Percentiles rank a stretch among this genome's conserved stretches.
Conservation (phyloP, 2,329 filamentous ascomycete genomes). For the Diaporthe citri region DNA sequence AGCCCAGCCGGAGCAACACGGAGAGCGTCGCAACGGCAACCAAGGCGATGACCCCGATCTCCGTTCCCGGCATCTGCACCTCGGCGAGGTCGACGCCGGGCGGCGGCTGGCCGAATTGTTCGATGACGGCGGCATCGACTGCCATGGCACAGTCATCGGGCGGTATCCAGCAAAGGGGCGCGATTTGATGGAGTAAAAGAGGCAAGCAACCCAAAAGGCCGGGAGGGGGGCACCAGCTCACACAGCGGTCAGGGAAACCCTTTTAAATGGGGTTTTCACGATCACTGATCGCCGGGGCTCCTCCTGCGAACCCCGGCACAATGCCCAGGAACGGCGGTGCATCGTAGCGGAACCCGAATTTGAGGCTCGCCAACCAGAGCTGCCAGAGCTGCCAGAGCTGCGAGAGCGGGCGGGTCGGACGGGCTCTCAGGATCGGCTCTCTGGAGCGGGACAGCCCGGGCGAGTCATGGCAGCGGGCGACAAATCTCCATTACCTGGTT, state of each 20-base stretch:
- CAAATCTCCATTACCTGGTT: background rate
- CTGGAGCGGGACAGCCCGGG: constrained; percentile 10
- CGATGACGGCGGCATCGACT: constrained; percentile 24
- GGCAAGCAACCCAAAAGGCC: background rate
- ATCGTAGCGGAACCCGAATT: constrained; percentile 27
- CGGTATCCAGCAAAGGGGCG: background rate
- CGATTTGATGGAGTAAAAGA: background rate
- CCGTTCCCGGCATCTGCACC: constrained; percentile 20
- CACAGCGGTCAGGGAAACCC: constrained; percentile 23
- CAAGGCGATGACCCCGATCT: constrained; percentile 1
- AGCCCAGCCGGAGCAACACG: constrained; percentile 24
- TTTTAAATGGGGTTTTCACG: constrained; percentile 26
- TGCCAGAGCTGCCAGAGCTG: constrained; percentile 8
- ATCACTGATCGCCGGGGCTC: constrained; percentile 18
- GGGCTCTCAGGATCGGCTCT: constrained; percentile 1
- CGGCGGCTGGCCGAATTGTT: constrained; percentile 23
- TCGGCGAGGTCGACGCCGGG: constrained; percentile 24
- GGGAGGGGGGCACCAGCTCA: background rate
- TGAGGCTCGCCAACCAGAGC: constrained; percentile 30
- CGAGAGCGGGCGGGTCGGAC: background rate
- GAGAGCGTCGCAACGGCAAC: constrained; percentile 17
- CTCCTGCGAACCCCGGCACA: constrained; percentile 17
- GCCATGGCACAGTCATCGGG: constrained; percentile 21
- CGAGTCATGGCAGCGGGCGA: constrained; percentile 28
- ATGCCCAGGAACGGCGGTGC: constrained; percentile 16